These are phyloP conservation scores for Massarina eburnea DNA, from an alignment of 2,329 filamentous ascomycete species.

Conservation along the genomic window DNA sequence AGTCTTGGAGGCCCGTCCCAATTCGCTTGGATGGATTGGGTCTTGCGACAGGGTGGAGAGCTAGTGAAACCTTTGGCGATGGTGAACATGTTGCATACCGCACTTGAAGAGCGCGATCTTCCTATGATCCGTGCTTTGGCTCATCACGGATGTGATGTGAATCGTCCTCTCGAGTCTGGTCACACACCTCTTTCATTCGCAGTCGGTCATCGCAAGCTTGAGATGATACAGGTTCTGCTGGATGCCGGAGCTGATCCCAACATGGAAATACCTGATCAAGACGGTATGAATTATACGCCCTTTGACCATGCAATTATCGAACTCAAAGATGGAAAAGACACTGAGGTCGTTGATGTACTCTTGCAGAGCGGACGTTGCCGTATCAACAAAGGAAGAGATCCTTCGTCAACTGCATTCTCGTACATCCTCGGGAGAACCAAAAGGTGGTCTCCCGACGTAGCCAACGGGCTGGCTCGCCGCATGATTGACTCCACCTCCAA, in stretches of 20 bases:
- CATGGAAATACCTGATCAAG: not conserved
- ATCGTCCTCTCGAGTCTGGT: constrained; percentile 11
- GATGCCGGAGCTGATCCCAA: constrained; percentile 18
- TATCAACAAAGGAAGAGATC: constrained; percentile 17
- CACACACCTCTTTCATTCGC: constrained; percentile 16
- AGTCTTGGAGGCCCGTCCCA: not conserved
- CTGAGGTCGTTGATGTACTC: constrained; percentile 15
- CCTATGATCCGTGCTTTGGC: constrained; percentile 15
- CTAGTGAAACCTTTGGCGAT: constrained; percentile 16
- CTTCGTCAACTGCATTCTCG: constrained; percentile 13
- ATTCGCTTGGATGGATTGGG: constrained; percentile 22
- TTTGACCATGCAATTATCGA: constrained; percentile 16
- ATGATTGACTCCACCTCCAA: constrained; percentile 20
- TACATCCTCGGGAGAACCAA: constrained; percentile 10
- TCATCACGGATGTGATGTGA: constrained; percentile 15
- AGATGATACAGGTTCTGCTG: constrained; percentile 16
- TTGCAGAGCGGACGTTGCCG: constrained; percentile 14
- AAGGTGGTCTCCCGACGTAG: constrained; percentile 6
- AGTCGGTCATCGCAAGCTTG: constrained; percentile 10
- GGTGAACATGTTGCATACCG: constrained; percentile 16
- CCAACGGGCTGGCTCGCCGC: constrained; percentile 12
- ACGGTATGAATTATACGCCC: constrained; percentile 5
- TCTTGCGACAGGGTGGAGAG: constrained; percentile 20
- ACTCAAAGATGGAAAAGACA: constrained; percentile 10
- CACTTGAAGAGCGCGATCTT: constrained; percentile 11